Evolutionary conservation across 2,329 filamentous ascomycete species (phyloP).

Genomic region (Grosmannia clavigera): DNA sequence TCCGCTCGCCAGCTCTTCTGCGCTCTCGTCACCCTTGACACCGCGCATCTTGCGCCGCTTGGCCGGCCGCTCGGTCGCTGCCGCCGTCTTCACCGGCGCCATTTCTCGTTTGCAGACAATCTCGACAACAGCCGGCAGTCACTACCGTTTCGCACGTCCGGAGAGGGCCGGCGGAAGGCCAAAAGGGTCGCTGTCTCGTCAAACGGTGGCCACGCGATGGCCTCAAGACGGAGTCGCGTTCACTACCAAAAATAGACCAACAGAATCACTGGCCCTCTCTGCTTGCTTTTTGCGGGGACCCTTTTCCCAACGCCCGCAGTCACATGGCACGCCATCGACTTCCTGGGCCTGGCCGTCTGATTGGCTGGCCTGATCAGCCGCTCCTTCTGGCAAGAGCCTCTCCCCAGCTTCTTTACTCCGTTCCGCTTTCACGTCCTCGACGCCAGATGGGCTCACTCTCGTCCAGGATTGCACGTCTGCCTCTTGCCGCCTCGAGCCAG

Average conservation of each 20-base stretch:
- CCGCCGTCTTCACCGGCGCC: conserved; percentile 5
- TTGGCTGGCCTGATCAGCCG: not conserved
- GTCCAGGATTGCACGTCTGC: too few relatives aligned
- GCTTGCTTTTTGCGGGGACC: not conserved
- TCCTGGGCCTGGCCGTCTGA: not conserved
- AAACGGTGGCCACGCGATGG: not conserved
- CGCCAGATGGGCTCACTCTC: too few relatives aligned
- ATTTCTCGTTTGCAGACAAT: not conserved
- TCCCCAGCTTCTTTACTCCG: too few relatives aligned
- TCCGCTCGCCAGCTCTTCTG: not conserved
- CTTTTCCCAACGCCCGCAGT: not conserved
- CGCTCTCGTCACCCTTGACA: not conserved
- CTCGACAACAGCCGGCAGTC: not conserved
- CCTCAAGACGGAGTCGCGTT: not conserved
- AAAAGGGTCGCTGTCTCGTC: not conserved
- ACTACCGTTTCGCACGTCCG: not conserved
- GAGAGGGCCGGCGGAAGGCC: not conserved
- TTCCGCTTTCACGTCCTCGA: too few relatives aligned
- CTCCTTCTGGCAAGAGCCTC: not conserved
- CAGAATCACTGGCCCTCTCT: not conserved
- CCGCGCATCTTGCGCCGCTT: conserved; percentile 6
- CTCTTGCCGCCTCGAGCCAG: too few relatives aligned
- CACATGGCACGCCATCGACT: not conserved
- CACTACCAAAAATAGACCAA: not conserved
- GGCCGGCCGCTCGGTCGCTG: not conserved